These are phyloP conservation scores for Knoxdaviesia proteae DNA, from an alignment of 2,329 filamentous ascomycete genomes.

Conservation along the genomic window DNA sequence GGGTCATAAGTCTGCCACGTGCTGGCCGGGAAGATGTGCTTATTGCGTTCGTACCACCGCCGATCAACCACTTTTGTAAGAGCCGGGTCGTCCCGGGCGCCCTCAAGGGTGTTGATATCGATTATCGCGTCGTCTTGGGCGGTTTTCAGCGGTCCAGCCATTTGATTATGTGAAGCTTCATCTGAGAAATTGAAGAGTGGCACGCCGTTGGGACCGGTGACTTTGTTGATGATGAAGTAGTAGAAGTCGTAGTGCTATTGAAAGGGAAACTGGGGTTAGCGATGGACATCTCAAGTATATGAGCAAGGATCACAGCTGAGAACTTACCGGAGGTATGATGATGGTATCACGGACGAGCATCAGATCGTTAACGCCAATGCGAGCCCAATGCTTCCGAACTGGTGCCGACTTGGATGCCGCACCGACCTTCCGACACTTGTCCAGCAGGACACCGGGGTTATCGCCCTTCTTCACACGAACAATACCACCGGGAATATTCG, in stretches of 20 bases:
- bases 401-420: conserved; percentile 33
- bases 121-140: conserved; percentile 11
- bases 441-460: conserved; percentile 77
- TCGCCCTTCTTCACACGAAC: conserved; percentile 88
- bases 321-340: conserved; percentile 79
- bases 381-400: conserved; percentile 55
- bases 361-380: conserved; percentile 84
- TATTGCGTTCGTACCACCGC: conserved; percentile 92
- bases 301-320: neutral
- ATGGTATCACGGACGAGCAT: conserved; percentile 80
- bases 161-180: conserved; percentile 18
- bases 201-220: conserved; percentile 47
- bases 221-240: conserved; percentile 86
- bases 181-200: conserved; percentile 57
- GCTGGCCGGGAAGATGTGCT: conserved; percentile 93
- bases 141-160: neutral
- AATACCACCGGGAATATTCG: conserved; percentile 65
- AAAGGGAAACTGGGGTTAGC: neutral
- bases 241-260: conserved; percentile 87
- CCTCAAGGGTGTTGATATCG: conserved; percentile 44
- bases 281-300: neutral
- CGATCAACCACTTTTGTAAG: conserved; percentile 89
- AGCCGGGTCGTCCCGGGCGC: conserved; percentile 53
- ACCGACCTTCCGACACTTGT: conserved; percentile 76
- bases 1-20: conserved; percentile 92